Conservation (phyloP, 768 basidiomycete genomes). For the Tephrocybe sp. region DNA sequence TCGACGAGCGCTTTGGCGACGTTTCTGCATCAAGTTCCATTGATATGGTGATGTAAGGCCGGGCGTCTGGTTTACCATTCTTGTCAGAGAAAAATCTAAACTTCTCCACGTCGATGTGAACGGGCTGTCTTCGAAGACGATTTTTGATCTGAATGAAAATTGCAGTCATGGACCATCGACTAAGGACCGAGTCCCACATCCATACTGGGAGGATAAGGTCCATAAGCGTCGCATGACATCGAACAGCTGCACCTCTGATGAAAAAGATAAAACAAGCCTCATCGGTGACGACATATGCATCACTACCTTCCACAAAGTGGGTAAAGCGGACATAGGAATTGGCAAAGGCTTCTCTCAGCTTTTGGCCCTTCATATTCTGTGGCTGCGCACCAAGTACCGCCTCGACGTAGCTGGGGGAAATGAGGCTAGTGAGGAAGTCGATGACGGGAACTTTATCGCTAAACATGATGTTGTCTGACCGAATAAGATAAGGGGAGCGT, state of each 20-base stretch:
- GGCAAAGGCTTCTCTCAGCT: conserved; percentile 1
- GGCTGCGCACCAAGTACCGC: not conserved
- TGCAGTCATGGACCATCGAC: not conserved
- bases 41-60: conserved; percentile 5
- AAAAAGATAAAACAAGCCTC: not conserved
- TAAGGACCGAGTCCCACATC: not conserved
- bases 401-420: not conserved
- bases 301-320: conserved; percentile 2
- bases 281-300: not conserved
- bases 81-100: conserved; percentile 1
- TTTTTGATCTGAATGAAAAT: conserved; percentile 3
- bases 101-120: conserved; percentile 3
- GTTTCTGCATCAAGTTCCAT: conserved; percentile 4
- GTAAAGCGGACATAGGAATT: conserved; percentile 1
- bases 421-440: not conserved
- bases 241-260: not conserved
- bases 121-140: not conserved
- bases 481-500: too few relatives aligned
- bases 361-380: not conserved
- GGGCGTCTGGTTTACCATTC: not conserved
- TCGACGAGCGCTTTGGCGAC: not conserved
- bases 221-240: not conserved
- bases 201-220: not conserved
- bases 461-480: not conserved
- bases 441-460: not conserved